Base-by-base conservation (phyloP, 495 filamentous ascomycete genomes). In the Trichoderma asperelloides region DNA sequence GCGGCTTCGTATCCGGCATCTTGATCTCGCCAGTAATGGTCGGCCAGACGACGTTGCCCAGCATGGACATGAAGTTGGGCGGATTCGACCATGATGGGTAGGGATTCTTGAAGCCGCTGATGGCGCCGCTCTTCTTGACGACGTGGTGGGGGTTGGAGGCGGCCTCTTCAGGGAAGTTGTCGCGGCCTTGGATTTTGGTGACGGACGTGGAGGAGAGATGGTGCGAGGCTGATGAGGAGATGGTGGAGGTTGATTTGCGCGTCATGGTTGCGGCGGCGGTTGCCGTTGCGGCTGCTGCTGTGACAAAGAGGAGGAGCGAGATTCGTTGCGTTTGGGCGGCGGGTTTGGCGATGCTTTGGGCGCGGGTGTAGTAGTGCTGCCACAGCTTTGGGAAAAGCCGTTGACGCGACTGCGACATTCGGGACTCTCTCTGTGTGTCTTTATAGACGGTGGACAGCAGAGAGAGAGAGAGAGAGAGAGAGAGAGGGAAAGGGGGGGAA, bases 1-100 rank as follows among this genome's bases (percentile, higher is more conserved):
- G 88, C 21, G 84, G 85, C 3, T 82, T 88, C 13, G 84, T 90
- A 71, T 87, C 81, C 18, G 88, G 88, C 9, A 74, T 70, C 64
- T 89, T 88, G 41, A 75, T 74, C 67, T 82, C 78, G 23, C 91
- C 90, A 12, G 77, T 81, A 3, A 90, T 11, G 30, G 79, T 77
- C 45, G 88, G 81, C 74, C 62, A 64, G 62, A 64, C 6, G 45
- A 45, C 23, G 25, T 27, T 39, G 8, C 25, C 45, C 11, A 15
- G 49, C n/a, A 62, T 27, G n/a, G 55, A 60, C 23, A 25, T 5
- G 25, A 60, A 28, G 27, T 13, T 30, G 27, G 16, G 11, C 2
- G 55, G 55, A 25, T 60, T 60, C 60, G 33, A 64, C 18, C 70
- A 74, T 0, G 79, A 81, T 15, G 75, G 73, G 28, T 79, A 66